phyloP scores from a whole-genome alignment of 129 eudicot genomes.

The Artemisia annua region DNA sequence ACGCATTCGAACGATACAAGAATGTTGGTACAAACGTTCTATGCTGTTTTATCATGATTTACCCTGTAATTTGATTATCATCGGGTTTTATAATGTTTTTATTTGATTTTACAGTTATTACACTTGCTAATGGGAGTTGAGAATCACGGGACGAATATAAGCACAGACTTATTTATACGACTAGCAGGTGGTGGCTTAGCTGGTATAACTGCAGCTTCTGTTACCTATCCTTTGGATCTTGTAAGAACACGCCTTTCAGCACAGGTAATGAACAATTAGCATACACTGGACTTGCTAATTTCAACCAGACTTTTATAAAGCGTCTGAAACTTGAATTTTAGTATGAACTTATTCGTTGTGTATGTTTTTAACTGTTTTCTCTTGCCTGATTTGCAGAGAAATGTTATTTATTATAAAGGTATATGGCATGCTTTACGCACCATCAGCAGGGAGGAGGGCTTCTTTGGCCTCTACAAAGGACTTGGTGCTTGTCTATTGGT shows the following conservation, averaged over 20 bases:
- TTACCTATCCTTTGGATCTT: conserved; percentile 90
- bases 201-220: conserved; percentile 93
- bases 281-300: background rate
- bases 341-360: background rate
- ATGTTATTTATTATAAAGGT: conserved; percentile 78
- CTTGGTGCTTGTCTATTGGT: conserved; percentile 96
- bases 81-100: conserved; percentile 29
- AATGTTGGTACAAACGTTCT: conserved; percentile 88
- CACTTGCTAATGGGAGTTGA: conserved; percentile 60
- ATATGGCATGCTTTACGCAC: conserved; percentile 82
- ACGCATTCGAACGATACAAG: conserved; percentile 94
- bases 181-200: conserved; percentile 90
- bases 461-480: conserved; percentile 86
- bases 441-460: conserved; percentile 84
- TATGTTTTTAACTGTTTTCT: background rate
- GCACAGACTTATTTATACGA: conserved; percentile 73
- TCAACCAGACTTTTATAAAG: no score
- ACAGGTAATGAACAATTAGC: background rate
- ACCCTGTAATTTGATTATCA: conserved; percentile 9
- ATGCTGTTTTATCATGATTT: conserved; percentile 10
- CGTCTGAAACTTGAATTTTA: background rate
- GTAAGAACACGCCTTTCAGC: conserved; percentile 23
- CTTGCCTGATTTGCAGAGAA: conserved; percentile 42
- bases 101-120: conserved; percentile 41
- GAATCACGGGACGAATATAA: conserved; percentile 47